A percentile compares a stretch with the other conserved stretches of the same genome.
Conservation (phyloP, 345 rosid species). For the Sonneratia alba region DNA sequence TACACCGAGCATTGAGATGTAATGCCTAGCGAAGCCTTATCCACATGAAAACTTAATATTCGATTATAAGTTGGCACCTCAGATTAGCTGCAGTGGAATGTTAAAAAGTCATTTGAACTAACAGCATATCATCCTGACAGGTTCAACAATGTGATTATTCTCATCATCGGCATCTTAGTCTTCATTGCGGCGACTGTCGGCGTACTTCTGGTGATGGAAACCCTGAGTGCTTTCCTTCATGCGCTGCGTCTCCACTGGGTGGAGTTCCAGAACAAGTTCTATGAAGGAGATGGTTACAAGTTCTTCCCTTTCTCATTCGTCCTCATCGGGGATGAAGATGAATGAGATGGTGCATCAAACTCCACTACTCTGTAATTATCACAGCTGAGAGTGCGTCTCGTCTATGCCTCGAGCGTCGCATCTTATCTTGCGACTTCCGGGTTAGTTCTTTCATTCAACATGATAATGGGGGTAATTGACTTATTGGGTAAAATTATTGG, state of each 20-base stretch:
- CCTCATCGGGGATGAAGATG: slow-evolving; percentile 41
- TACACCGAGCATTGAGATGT: no score
- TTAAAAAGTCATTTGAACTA: neutral
- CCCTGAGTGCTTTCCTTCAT: slow-evolving; percentile 89
- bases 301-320: slow-evolving; percentile 72
- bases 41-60: no score
- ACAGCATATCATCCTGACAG: slow-evolving; percentile 23
- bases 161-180: slow-evolving; percentile 54
- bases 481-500: neutral
- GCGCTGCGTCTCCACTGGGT: no score
- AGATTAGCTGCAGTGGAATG: no score
- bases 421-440: slow-evolving; percentile 5
- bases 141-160: slow-evolving; percentile 66
- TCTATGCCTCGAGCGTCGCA: neutral
- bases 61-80: no score
- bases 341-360: slow-evolving; percentile 15
- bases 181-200: slow-evolving; percentile 82
- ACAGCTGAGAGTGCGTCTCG: neutral
- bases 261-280: slow-evolving; percentile 28
- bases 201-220: slow-evolving; percentile 93
- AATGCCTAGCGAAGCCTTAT: no score
- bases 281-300: slow-evolving; percentile 93
- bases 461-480: neutral
- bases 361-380: neutral
- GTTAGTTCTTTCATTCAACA: slow-evolving; percentile 26